Evolutionary conservation across 2,329 filamentous ascomycete species (phyloP), one percentile per base, ranked within the genome.

Genomic region (Paramyrothecium roridum): DNA sequence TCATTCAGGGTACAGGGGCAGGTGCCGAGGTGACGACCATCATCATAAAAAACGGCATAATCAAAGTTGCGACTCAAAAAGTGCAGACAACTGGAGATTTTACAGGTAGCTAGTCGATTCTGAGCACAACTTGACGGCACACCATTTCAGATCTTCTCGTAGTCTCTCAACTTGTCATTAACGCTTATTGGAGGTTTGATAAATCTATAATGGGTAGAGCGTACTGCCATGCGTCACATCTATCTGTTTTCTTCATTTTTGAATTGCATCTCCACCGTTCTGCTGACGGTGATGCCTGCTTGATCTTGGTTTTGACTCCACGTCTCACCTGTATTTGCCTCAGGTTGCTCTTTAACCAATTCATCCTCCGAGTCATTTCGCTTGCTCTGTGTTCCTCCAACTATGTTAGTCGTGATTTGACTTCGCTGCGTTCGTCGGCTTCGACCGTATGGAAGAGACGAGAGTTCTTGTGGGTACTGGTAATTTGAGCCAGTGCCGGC

Each of bases 321-420:
- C 4, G 7, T 43, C n/a, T 16, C n/a, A 13, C 37, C 16, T 43
- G 37, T 13, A 17, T 17, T 43, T 43, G 12, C 13, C 13, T 43
- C 37, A 6, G 37, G n/a, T 13, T 16, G 37, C 37, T 43, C 37
- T 34, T 63, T 64, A 43, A 64, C 59, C 1, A 64, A 26, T 22
- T 64, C 62, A 40, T 64, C 62, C 3, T 64, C 62, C 0, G 62
- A 64, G 34, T 64, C 62, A 23, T 64, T 64, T 3, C 52, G 48
- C 19, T 48, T n/a, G 17, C 53, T 62, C 3, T 59, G 56, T 1
- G 62, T 64, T 2, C 62, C 62, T 0, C 62, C 62, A 19, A 63
- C 59, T 3, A 64, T 63, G 7, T 64, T 64, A 3, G 62, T 64
- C 1, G 54, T 53, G 2, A 64, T 59, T 12, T 57, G 62, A 17